Base-by-base conservation (phyloP, 345 rosid genomes). In the Heritiera fomes region DNA sequence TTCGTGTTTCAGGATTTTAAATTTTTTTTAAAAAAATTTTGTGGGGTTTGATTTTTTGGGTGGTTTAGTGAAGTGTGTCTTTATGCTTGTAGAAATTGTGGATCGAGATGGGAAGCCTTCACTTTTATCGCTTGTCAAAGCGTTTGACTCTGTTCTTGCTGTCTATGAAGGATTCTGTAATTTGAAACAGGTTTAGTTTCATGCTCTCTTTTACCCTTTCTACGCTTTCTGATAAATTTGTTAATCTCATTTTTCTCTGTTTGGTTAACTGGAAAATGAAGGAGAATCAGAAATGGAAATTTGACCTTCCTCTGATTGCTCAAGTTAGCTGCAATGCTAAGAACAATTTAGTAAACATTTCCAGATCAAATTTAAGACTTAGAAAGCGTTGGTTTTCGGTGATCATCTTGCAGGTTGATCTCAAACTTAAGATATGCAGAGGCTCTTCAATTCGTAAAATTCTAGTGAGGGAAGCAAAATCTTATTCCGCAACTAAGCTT, bases 121-220 rank as follows among this genome's bases (percentile, higher is more conserved):
- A 17, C 91, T 94, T 83, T 79, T 96, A 41, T 90, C 99, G 34
- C 81, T 91, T n/a, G 93, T 94, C 71, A 92, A 87, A 84, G 86
- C 98, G 28, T 92, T 96, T 75, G 98, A 96, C 83, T 90, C 95
- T 60, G 83, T 94, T 79, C 93, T 96, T 61, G 92, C 89, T 1
- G 99, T 89, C 47, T 92, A 91, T 55, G 98, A 94, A 87, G 98
- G 99, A 56, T 94, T 96, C 93, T 96, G 99, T 91, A 94, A 93
- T 87, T 82, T 94, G 80, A 96, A 96, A 78, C 99, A 96, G 98
- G 99, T 94, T 49, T 3, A 5, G 64, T 46, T 66, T 71, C 61
- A 52, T 50, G 7, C 41, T 70, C 23, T 0, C 38, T 3, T 47
- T 47, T 69, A 62, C 43, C 34, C 18, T 62, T 65, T 18, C 20